A percentile compares a stretch with the other conserved stretches of the same genome.
phyloP scores from a whole-genome alignment of 2,329 filamentous ascomycete species.

The Hymenoscyphus fraxineus region DNA sequence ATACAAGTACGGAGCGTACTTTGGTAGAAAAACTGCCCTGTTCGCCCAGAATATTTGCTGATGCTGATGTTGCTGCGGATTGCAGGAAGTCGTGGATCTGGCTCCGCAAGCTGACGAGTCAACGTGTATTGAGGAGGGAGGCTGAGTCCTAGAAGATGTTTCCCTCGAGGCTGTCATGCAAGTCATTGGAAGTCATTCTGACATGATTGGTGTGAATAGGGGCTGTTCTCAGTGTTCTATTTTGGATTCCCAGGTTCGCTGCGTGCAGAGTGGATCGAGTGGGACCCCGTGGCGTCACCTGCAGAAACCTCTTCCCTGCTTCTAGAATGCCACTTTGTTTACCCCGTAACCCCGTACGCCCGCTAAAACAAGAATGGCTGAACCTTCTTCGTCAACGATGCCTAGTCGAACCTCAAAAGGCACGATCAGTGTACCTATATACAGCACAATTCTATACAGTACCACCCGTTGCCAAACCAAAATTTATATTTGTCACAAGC shows the following conservation, averaged over 20 bases:
- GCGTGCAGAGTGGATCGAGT: neutral
- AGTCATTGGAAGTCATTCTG: neutral
- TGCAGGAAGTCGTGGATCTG: neutral
- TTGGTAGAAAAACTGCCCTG: neutral
- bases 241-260: neutral
- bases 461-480: too few relatives aligned
- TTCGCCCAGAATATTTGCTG: neutral
- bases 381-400: too few relatives aligned
- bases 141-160: constrained; percentile 16
- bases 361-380: too few relatives aligned
- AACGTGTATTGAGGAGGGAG: constrained; percentile 16
- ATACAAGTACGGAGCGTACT: neutral
- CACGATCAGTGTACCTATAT: too few relatives aligned
- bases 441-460: too few relatives aligned
- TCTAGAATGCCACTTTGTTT: too few relatives aligned
- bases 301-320: too few relatives aligned
- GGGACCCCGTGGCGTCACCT: too few relatives aligned
- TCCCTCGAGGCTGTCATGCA: constrained; percentile 1
- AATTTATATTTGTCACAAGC: too few relatives aligned
- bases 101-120: constrained; percentile 20
- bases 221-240: neutral
- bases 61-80: neutral
- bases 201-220: neutral
- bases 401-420: too few relatives aligned
- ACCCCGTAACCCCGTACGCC: too few relatives aligned